Percentiles rank a stretch among this genome's conserved stretches.
Conservation (phyloP, 768 basidiomycete species). For the Paxillus rubicundulus region DNA sequence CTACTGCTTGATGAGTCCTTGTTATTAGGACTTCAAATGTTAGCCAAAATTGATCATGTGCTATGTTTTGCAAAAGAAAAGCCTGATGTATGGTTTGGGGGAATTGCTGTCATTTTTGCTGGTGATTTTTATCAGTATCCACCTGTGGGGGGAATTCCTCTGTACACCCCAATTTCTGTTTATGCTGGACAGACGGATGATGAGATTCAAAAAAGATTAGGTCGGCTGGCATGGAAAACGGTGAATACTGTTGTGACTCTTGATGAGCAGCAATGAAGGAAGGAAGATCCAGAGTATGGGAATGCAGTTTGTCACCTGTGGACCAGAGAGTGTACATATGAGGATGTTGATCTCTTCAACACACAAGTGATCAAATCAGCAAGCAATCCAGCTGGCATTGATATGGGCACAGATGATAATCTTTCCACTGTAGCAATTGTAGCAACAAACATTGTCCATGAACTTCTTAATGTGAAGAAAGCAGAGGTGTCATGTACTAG, state of each 20-base stretch:
- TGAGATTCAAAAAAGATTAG: not conserved
- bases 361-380: not conserved
- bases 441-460: not conserved
- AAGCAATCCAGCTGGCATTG: too few relatives aligned
- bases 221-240: not conserved
- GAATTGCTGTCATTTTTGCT: slow-evolving; percentile 29
- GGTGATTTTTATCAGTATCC: slow-evolving; percentile 36
- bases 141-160: slow-evolving; percentile 26
- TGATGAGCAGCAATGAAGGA: too few relatives aligned
- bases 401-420: too few relatives aligned
- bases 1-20: not conserved
- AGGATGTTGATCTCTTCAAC: not conserved
- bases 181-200: not conserved
- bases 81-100: slow-evolving; percentile 27
- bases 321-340: not conserved
- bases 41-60: slow-evolving; percentile 23
- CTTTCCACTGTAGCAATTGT: not conserved
- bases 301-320: too few relatives aligned
- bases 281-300: too few relatives aligned
- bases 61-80: slow-evolving; percentile 25
- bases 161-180: slow-evolving; percentile 25
- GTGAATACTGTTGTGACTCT: not conserved
- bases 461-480: slow-evolving; percentile 5
- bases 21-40: not conserved
- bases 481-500: not conserved